Evolutionary conservation across 306 rosid species (phyloP), one percentile per base, ranked within the genome.

Genomic region (Hippophae gyantsensis): DNA sequence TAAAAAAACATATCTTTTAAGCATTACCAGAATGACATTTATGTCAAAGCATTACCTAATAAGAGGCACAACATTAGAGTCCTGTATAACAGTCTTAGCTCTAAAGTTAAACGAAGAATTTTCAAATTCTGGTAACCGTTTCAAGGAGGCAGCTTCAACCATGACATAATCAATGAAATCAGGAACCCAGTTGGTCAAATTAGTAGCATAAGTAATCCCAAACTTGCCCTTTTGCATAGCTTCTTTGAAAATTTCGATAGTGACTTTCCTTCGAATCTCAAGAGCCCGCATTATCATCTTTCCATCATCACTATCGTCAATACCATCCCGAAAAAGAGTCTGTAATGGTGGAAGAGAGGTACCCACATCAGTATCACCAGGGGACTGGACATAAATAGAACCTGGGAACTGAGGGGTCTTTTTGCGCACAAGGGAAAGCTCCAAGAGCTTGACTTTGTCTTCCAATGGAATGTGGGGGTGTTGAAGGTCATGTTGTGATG

Each of bases 391-490:
- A 49, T 85, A 85, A 45, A 90, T 81, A 42, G 97, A 90, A 43
- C 96, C 97, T 1, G 97, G 97, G 71, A 84, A 90, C 51, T 87
- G 96, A 51, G 96, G 97, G 55, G 96, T 85, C 48, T 96, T 79
- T 26, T 74, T 85, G 40, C 80, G 72, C 0, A 87, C 94, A 42
- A 90, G 90, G 13, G 97, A 81, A 66, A 85, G 92, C 26, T 90
- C 94, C 25, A 90, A 69, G 72, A 86, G 66, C 59, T 79, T 71
- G 0, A 81, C 69, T 45, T 79, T 81, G 47, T 87, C 84, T 13
- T 75, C 76, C 6, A 72, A 68, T 7, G 87, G 73, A 46, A 72
- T 53, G 27, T 7, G 56, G 26, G 76, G 48, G 68, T 62, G 76
- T 59, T 61, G 74, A 32, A 74, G 68, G 55, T 64, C 73, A 5